Evolutionary conservation across 2,329 filamentous ascomycete genomes (phyloP).

Genomic region (Ophiostoma quercus): DNA sequence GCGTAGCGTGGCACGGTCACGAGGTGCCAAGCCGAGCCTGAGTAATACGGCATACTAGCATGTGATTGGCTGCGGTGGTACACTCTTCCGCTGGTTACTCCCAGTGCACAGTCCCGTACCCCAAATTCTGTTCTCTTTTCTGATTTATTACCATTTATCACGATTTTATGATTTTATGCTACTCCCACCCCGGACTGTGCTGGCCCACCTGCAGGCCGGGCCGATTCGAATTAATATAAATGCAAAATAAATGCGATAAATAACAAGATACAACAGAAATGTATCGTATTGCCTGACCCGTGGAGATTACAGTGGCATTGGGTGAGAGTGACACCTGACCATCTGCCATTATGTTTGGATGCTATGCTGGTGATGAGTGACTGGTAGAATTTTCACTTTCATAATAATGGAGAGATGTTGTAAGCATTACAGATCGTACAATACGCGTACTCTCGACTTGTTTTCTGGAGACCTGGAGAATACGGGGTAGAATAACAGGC

Average conservation of each 20-base stretch:
- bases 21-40: constrained; percentile 11
- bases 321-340: constrained; percentile 3
- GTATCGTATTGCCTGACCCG: background rate
- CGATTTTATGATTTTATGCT: background rate
- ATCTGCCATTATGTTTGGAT: background rate
- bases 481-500: background rate
- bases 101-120: background rate
- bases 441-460: background rate
- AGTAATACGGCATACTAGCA: background rate
- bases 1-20: constrained; percentile 1
- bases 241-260: background rate
- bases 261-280: background rate
- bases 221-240: constrained; percentile 5
- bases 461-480: background rate
- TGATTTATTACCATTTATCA: no score
- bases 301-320: constrained; percentile 1
- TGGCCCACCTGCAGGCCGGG: constrained; percentile 9
- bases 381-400: background rate
- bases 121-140: background rate
- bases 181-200: constrained; percentile 11
- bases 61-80: background rate
- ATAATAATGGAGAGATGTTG: background rate
- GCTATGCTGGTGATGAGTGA: background rate
- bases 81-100: background rate
- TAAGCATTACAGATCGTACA: background rate